Evolutionary conservation across 2,329 filamentous ascomycete species (phyloP).

Genomic region (Colletotrichum tropicale): DNA sequence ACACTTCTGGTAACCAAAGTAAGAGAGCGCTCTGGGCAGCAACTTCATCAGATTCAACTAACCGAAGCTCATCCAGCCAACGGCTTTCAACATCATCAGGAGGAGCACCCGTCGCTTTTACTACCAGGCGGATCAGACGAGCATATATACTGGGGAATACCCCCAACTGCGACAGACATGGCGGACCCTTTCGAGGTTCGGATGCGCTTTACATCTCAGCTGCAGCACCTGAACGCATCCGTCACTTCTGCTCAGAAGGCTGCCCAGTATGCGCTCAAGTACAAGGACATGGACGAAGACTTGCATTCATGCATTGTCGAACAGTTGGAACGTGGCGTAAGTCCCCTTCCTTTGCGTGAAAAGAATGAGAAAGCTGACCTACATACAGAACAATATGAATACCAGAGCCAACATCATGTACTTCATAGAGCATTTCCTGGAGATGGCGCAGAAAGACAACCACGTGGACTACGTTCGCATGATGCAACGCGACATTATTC

Average conservation of each 20-base stretch:
- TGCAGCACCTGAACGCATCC: constrained; percentile 90
- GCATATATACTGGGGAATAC: background rate
- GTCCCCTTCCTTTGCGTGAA: constrained; percentile 21
- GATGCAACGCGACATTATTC: constrained; percentile 91
- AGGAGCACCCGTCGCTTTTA: background rate
- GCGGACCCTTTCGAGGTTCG: constrained; percentile 96
- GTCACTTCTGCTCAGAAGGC: constrained; percentile 90
- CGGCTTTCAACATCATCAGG: background rate
- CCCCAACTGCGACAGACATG: constrained; percentile 40
- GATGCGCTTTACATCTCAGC: constrained; percentile 91
- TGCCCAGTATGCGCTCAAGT: constrained; percentile 92
- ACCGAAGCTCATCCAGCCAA: background rate
- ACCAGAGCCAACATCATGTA: constrained; percentile 98
- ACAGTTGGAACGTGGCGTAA: constrained; percentile 83
- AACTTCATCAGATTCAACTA: background rate
- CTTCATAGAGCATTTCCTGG: constrained; percentile 94
- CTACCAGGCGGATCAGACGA: background rate
- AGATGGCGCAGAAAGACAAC: constrained; percentile 78
- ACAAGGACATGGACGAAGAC: constrained; percentile 95
- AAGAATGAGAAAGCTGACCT: constrained; percentile 4
- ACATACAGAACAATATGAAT: constrained; percentile 84
- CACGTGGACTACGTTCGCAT: constrained; percentile 86
- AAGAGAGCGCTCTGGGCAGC: background rate
- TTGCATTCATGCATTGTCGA: constrained; percentile 96
- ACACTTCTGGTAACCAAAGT: background rate